Evolutionary conservation across 2,329 filamentous ascomycete species (phyloP).

Genomic region (Karstenula rhodostoma): DNA sequence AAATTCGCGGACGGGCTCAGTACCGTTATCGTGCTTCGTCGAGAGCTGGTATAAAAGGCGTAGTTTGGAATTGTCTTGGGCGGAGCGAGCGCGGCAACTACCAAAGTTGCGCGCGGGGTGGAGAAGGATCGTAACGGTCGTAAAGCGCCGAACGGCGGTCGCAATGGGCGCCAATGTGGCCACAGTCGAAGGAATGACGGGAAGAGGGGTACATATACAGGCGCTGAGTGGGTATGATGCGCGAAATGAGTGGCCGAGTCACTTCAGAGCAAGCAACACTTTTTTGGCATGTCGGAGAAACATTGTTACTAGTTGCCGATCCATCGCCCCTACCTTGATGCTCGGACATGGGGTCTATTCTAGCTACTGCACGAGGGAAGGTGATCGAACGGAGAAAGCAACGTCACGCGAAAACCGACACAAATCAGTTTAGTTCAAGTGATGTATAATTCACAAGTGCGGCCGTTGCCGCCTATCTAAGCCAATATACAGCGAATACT

Average conservation of each 20-base stretch:
- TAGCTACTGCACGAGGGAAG: neutral
- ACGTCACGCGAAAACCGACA: neutral
- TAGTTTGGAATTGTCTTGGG: conserved; percentile 1
- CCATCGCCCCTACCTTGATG: neutral
- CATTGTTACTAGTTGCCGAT: conserved; percentile 1
- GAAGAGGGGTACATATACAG: neutral
- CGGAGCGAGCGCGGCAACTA: conserved; percentile 13
- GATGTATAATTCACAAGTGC: conserved; percentile 1
- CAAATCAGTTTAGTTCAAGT: neutral
- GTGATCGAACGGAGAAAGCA: neutral
- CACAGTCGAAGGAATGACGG: conserved; percentile 6
- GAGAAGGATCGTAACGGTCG: conserved; percentile 32
- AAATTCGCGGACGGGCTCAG: neutral
- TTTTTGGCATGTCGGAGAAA: conserved; percentile 6
- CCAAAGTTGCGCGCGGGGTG: conserved; percentile 24
- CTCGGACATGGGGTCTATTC: neutral
- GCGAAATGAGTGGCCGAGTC: neutral
- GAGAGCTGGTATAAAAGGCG: conserved; percentile 7
- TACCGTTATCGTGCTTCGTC: conserved; percentile 1
- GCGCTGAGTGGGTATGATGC: neutral
- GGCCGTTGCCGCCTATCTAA: neutral
- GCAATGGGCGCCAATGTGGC: conserved; percentile 43
- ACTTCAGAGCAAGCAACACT: conserved; percentile 1
- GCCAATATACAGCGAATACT: conserved; percentile 8
- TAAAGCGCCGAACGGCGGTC: conserved; percentile 34